Conservation (phyloP, 73 alveolate genomes). For the Paramecium pentaurelia region DNA sequence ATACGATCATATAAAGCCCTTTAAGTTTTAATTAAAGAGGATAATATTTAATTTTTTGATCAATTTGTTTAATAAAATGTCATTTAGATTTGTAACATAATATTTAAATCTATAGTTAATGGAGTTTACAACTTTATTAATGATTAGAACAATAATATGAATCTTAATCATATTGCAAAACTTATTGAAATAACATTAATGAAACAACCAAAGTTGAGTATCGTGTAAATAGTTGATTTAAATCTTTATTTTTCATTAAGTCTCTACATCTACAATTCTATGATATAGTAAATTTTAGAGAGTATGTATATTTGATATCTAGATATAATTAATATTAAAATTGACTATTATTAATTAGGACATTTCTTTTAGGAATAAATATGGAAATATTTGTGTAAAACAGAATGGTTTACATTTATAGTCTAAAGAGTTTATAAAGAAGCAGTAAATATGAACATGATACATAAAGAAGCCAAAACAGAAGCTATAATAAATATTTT, state of each 20-base stretch:
- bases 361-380: neutral
- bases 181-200: neutral
- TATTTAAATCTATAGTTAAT: neutral
- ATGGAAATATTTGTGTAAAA: conserved; percentile 2
- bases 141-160: neutral
- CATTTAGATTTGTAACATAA: neutral
- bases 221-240: neutral
- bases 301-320: neutral
- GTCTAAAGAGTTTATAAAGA: neutral
- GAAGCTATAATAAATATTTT: neutral
- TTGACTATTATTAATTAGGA: neutral
- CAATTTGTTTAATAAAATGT: neutral
- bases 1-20: neutral
- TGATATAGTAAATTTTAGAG: neutral
- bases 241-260: neutral
- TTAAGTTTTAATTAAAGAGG: neutral
- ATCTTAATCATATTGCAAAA: neutral
- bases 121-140: neutral
- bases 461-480: neutral
- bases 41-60: neutral
- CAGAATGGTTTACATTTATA: neutral
- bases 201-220: neutral
- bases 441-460: neutral
- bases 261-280: neutral
- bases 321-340: neutral